These are phyloP conservation scores for Rosa chinensis DNA, from an alignment of 306 rosid genomes.

Conservation along the genomic window DNA sequence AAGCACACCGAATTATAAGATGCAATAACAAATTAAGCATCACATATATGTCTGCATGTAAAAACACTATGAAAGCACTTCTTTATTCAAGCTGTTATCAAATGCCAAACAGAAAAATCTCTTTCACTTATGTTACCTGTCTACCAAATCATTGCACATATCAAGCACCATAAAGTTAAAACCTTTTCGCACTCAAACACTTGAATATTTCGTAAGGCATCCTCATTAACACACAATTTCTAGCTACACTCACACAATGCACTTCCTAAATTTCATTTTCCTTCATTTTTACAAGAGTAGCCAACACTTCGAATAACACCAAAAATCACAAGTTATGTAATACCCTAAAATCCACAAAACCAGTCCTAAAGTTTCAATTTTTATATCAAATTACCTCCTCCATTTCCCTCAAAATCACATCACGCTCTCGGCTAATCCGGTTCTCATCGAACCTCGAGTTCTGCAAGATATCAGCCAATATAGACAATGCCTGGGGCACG, in stretches of 20 bases:
- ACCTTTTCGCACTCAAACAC: neutral
- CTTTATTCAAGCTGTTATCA: neutral
- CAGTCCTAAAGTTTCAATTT: neutral
- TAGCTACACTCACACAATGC: neutral
- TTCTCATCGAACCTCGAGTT: slow-evolving; percentile 72
- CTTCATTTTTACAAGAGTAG: neutral
- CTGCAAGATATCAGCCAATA: slow-evolving; percentile 84
- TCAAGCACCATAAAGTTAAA: neutral
- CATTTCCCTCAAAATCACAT: slow-evolving; percentile 89
- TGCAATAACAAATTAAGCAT: neutral
- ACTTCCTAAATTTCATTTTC: neutral
- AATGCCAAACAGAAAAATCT: neutral
- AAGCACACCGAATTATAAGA: neutral
- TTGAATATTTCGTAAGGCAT: neutral
- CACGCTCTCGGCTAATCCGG: slow-evolving; percentile 74
- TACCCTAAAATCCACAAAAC: neutral
- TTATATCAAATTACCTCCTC: slow-evolving; percentile 62
- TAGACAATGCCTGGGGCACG: slow-evolving; percentile 70
- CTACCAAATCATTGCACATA: neutral
- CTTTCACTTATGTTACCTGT: neutral
- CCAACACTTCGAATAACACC: neutral
- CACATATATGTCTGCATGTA: no score
- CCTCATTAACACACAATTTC: neutral
- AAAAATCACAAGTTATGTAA: neutral
- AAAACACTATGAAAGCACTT: neutral